A percentile compares a stretch with the other conserved stretches of the same genome.
phyloP scores from a whole-genome alignment of 2,329 filamentous ascomycete genomes.

The Periconia sp. region DNA sequence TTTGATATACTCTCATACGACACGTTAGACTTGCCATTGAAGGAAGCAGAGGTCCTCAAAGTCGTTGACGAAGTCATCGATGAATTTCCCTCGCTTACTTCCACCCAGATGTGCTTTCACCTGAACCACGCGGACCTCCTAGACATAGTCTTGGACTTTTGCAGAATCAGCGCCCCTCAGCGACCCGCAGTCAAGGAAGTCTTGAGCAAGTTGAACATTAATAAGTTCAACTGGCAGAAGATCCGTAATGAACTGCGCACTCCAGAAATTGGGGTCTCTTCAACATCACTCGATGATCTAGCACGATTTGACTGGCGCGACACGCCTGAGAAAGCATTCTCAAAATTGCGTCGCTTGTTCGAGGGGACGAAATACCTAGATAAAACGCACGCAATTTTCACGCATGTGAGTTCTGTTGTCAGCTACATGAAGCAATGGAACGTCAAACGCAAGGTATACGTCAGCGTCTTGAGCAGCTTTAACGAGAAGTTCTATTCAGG shows the following conservation, averaged over 20 bases:
- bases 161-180: constrained; percentile 73
- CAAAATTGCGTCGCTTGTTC: constrained; percentile 64
- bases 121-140: constrained; percentile 88
- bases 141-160: constrained; percentile 88
- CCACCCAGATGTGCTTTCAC: constrained; percentile 82
- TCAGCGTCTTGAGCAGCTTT: constrained; percentile 84
- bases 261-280: constrained; percentile 80
- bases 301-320: constrained; percentile 89
- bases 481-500: constrained; percentile 86
- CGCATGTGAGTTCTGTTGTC: constrained; percentile 79
- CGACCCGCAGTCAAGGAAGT: constrained; percentile 78
- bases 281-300: constrained; percentile 89
- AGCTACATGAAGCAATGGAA: constrained; percentile 78
- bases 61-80: constrained; percentile 90
- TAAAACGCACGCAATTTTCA: constrained; percentile 64
- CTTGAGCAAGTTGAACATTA: constrained; percentile 85
- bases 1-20: constrained; percentile 93
- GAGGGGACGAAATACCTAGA: constrained; percentile 61
- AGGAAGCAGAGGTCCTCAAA: constrained; percentile 93
- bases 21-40: constrained; percentile 80
- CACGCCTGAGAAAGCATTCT: constrained; percentile 74
- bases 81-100: constrained; percentile 76
- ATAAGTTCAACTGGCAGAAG: constrained; percentile 80
- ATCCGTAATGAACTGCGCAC: constrained; percentile 82
- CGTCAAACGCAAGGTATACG: constrained; percentile 77